Evolutionary conservation across 2,329 filamentous ascomycete species (phyloP), one percentile per base, ranked within the genome.

Genomic region (Pseudogymnoascus sp.): DNA sequence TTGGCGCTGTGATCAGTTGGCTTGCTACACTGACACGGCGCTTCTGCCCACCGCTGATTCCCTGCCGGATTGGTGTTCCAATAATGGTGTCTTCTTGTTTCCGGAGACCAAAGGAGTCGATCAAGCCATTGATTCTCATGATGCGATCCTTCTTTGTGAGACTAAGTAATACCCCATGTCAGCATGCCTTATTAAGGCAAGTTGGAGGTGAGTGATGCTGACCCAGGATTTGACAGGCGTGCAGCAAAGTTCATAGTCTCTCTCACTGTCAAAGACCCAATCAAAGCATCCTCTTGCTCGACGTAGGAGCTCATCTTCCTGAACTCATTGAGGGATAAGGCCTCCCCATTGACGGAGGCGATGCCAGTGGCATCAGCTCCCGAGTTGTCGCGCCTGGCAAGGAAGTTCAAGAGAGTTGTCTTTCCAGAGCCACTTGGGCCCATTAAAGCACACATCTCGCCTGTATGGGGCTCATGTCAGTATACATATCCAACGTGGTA

Each of bases 381-480:
- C 62, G 79, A 80, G 15, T 78, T 86, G 72, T 91, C 87, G 2
- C 90, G 83, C 70, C 93, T 89, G 0, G 89, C 86, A 0, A 84
- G 72, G 0, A 88, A 91, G 73, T 95, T 92, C 17, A 96, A 79
- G 0, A 96, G 77, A 0, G 91, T 95, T 0, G 90, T 93, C 76
- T 96, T 96, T 11, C 91, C 91, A 7, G 91, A 91, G 46, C 89
- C 90, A 3, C 85, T 90, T 1, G 88, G 89, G 62, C 91, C 91
- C 80, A 95, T 90, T 1, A 96, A 78, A 0, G 91, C 91, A 46
- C 91, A 86, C 83, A 96, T 87, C 17, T 88, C 76, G 17, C 91
- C 90, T 80, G 71, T 37, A 59, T 60, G 37, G 46, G 42, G 53
- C 9, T 15, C 17, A 33, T 56, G 64, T 62, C 17, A 60, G 31